phyloP scores from a whole-genome alignment of 202 grass and related monocot species.

The Saccharum hybrid region DNA sequence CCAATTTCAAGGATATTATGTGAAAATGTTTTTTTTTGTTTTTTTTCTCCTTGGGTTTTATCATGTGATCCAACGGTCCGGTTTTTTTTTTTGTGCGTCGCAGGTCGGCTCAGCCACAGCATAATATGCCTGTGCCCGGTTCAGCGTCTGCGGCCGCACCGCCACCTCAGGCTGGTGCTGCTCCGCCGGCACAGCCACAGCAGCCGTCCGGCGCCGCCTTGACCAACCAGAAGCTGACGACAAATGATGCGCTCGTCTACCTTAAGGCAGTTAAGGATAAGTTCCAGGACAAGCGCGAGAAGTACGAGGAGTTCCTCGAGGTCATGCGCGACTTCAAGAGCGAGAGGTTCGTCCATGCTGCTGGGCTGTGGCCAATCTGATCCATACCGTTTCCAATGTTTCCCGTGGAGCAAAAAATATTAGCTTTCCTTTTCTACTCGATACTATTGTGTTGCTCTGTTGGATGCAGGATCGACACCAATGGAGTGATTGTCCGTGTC shows the following conservation, averaged over 20 bases:
- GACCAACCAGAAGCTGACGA: conserved; percentile 73
- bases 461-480: conserved; percentile 75
- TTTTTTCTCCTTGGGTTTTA: conserved; percentile 1
- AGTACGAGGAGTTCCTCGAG: conserved; percentile 98
- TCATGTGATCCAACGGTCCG: conserved; percentile 42
- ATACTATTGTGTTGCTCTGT: not conserved
- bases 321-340: conserved; percentile 99
- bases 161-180: conserved; percentile 32
- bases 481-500: conserved; percentile 75
- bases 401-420: not conserved
- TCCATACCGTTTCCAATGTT: not conserved
- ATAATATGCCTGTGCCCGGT: conserved; percentile 41
- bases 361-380: not conserved
- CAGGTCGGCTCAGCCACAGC: conserved; percentile 46
- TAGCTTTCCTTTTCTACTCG: conserved; percentile 34
- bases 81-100: not conserved
- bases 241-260: conserved; percentile 90
- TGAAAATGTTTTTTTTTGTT: not conserved
- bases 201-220: not conserved
- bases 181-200: conserved; percentile 37
- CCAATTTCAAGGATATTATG: conserved; percentile 8
- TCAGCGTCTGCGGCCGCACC: conserved; percentile 21
- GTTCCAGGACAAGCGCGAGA: conserved; percentile 95
- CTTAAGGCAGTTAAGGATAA: conserved; percentile 98
- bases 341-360: conserved; percentile 63